These are phyloP conservation scores for Cladorrhinum samala DNA, from an alignment of 495 filamentous ascomycete species.

Conservation along the genomic window DNA sequence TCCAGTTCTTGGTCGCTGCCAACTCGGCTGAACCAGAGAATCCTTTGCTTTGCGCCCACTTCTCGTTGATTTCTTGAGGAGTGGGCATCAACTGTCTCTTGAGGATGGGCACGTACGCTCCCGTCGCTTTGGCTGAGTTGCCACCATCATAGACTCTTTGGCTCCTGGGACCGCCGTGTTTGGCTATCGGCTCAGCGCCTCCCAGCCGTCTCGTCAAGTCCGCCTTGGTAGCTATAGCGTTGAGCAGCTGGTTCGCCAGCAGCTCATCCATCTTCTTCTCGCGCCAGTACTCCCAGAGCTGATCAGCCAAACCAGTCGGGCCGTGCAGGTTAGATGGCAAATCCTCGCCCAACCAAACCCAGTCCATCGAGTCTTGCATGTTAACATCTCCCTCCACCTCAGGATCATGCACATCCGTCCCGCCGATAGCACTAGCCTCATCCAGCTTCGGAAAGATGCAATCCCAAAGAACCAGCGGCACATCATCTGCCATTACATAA, in stretches of 20 bases:
- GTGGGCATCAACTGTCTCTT: conserved; percentile 55
- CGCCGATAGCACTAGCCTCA: neutral
- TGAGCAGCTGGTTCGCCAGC: conserved; percentile 61
- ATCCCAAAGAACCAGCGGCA: conserved; percentile 89
- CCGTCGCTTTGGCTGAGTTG: conserved; percentile 50
- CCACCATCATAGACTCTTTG: conserved; percentile 68
- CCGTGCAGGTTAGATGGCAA: conserved; percentile 47
- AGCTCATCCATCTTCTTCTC: conserved; percentile 84
- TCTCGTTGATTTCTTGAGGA: conserved; percentile 68
- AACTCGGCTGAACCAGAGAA: conserved; percentile 41
- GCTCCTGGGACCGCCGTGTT: conserved; percentile 29
- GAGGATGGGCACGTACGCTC: conserved; percentile 67
- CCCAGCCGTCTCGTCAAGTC: conserved; percentile 19
- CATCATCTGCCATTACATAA: conserved; percentile 86
- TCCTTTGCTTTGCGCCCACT: conserved; percentile 67
- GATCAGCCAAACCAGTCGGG: conserved; percentile 59
- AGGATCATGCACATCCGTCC: conserved; percentile 27
- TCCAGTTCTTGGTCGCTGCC: conserved; percentile 31
- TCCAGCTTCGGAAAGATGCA: conserved; percentile 66
- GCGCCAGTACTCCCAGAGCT: conserved; percentile 77
- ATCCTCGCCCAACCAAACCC: conserved; percentile 68
- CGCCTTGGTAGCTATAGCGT: conserved; percentile 52
- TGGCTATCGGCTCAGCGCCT: conserved; percentile 6
- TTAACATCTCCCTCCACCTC: conserved; percentile 29
- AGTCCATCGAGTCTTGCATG: conserved; percentile 57